A percentile compares a stretch with the other conserved stretches of the same genome.
Conservation (phyloP, 176 grass and related monocot species). For the Ananas comosus region DNA sequence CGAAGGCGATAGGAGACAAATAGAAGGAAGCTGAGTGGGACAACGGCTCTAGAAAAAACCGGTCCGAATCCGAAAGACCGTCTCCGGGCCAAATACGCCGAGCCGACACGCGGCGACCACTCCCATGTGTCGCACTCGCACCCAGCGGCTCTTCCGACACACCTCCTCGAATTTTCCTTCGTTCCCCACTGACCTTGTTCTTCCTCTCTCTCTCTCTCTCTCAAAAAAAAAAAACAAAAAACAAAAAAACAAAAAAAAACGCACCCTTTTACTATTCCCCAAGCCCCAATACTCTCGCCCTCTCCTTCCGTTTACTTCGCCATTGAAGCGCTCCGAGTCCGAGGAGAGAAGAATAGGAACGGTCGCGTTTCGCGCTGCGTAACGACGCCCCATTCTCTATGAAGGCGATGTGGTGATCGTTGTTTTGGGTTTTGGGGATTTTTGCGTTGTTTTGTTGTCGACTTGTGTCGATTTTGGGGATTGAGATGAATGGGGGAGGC, state of each 20-base stretch:
- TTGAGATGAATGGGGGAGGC: conserved; percentile 14
- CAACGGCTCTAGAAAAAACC: neutral
- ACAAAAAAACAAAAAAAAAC: too few species aligned
- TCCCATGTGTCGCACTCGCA: neutral
- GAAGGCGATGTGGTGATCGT: neutral
- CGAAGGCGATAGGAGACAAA: neutral
- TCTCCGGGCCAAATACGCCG: neutral
- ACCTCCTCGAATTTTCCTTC: neutral
- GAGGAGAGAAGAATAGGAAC: too few species aligned
- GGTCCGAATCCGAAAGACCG: neutral
- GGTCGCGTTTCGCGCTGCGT: too few species aligned
- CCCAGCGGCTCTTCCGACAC: neutral
- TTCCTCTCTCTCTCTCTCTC: neutral
- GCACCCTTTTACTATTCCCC: neutral
- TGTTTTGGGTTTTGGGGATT: neutral
- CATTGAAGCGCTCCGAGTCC: too few species aligned
- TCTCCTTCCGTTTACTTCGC: too few species aligned
- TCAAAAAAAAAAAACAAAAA: neutral
- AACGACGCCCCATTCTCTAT: neutral
- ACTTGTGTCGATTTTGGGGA: neutral
- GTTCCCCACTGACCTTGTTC: neutral
- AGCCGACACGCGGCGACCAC: neutral
- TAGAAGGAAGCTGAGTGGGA: neutral
- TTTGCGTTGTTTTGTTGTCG: too few species aligned
- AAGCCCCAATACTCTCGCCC: neutral